Evolutionary conservation across 116 monocot genomes (phyloP).

Genomic region (Papilionanthe hybrid): DNA sequence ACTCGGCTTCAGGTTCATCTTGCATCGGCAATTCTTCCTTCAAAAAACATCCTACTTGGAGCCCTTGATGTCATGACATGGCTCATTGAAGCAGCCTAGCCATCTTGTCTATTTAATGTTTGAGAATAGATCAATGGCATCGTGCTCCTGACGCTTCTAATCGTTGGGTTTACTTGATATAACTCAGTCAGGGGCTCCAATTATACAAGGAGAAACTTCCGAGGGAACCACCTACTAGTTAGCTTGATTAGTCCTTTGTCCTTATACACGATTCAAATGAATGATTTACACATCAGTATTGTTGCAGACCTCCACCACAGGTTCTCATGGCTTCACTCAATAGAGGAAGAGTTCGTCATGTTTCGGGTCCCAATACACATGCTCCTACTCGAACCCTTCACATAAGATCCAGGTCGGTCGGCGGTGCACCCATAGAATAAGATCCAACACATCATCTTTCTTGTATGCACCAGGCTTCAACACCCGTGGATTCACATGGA

Average conservation of each 20-base stretch:
- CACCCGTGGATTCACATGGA: neutral
- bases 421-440: neutral
- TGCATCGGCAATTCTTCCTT: constrained; percentile 11
- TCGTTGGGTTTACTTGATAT: neutral
- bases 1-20: neutral
- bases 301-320: neutral
- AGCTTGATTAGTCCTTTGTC: neutral
- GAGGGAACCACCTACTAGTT: neutral
- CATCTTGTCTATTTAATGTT: neutral
- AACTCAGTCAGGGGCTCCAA: neutral
- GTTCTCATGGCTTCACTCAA: neutral
- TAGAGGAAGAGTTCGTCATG: neutral
- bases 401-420: too few relatives aligned
- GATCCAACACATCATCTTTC: neutral
- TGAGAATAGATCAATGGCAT: neutral
- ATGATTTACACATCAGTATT: neutral
- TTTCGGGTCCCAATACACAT: neutral
- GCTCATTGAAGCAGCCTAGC: constrained; percentile 7
- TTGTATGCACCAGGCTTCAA: neutral
- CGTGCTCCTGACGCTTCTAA: neutral
- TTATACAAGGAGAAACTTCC: neutral
- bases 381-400: too few relatives aligned
- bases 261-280: neutral
- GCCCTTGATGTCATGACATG: constrained; percentile 4
- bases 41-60: constrained; percentile 11